Conservation (phyloP, 2,329 filamentous ascomycete species). For the Penicillium freii region DNA sequence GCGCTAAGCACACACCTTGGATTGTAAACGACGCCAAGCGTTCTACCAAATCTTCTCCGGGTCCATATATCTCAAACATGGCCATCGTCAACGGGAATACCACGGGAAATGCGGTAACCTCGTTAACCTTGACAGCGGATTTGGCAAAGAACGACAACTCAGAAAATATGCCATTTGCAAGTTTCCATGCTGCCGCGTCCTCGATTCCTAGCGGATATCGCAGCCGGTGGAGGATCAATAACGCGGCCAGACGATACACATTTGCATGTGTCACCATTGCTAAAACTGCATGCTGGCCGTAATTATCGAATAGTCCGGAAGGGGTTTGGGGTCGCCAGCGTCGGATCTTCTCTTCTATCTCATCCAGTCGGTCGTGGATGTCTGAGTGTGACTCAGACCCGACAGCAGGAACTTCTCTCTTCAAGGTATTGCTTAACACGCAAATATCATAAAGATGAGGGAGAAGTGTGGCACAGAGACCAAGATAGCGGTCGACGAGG, state of each 20-base stretch:
- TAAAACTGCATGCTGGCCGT: constrained; percentile 26
- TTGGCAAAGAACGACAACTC: constrained; percentile 22
- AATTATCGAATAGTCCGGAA: constrained; percentile 17
- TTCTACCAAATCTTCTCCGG: constrained; percentile 23
- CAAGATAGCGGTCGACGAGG: constrained; percentile 32
- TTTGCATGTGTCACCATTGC: constrained; percentile 32
- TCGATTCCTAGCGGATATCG: constrained; percentile 32
- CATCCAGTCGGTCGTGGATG: constrained; percentile 18
- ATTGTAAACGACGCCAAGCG: constrained; percentile 19
- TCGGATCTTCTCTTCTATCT: constrained; percentile 16
- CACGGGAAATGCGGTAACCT: constrained; percentile 20
- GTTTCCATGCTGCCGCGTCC: constrained; percentile 21
- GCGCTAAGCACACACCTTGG: constrained; percentile 17
- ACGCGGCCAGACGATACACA: constrained; percentile 29
- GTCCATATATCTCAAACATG: constrained; percentile 24
- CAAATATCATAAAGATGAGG: constrained; percentile 36
- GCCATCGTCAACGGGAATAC: constrained; percentile 26
- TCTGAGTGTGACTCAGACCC: constrained; percentile 5
- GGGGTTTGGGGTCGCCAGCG: constrained; percentile 21
- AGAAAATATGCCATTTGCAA: constrained; percentile 25
- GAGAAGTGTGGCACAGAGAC: constrained; percentile 30
- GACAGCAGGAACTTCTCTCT: constrained; percentile 7
- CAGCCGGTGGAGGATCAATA: constrained; percentile 33
- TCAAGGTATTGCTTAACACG: constrained; percentile 22
- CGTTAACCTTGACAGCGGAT: constrained; percentile 3